Base-by-base conservation (phyloP, 306 rosid genomes). In the Quercus variabilis region DNA sequence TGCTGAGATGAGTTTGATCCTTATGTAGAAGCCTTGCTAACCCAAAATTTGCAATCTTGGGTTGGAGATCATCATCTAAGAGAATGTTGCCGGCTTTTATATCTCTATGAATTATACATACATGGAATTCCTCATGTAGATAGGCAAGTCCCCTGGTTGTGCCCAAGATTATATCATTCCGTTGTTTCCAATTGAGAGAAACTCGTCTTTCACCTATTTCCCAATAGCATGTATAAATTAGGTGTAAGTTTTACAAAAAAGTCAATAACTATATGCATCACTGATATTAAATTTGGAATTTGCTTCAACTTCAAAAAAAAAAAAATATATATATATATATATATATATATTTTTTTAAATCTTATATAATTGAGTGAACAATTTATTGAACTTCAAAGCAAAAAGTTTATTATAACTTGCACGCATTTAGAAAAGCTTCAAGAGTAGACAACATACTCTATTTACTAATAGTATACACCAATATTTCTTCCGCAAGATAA, bases 61-160 rank as follows among this genome's bases (percentile, higher is more conserved):
- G 86, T 19, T 79, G 87, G 83, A 92, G 85, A 69, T 82, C 89
- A 68, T 84, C 90, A 64, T 90, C 97, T 26, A 92, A 78, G 51
- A 92, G 91, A 30, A 92, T 92, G 76, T 92, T 92, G 83, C 62
- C 78, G 1, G 89, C 76, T 79, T 92, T 92, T 73, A 92, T 90
- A 76, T 92, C 97, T 80, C 97, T 87, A 59, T 92, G 97, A 65
- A 92, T 90, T 84, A 92, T 90, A 58, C 92, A 84, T 41, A 88
- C 88, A 57, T 90, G 87, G 75, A 88, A 92, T 78, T 92, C 97
- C 75, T 92, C 94, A 20, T 92, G 94, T 7, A 92, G 74, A 79
- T 92, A 92, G 56, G 94, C 82, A 20, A 91, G 60, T 11, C 97
- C 97, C 55, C 79, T 82, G 28, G 94, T 94, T 55, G 90, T 87